Evolutionary conservation across 2,329 filamentous ascomycete genomes (phyloP).

Genomic region (Trichoderma sp.): DNA sequence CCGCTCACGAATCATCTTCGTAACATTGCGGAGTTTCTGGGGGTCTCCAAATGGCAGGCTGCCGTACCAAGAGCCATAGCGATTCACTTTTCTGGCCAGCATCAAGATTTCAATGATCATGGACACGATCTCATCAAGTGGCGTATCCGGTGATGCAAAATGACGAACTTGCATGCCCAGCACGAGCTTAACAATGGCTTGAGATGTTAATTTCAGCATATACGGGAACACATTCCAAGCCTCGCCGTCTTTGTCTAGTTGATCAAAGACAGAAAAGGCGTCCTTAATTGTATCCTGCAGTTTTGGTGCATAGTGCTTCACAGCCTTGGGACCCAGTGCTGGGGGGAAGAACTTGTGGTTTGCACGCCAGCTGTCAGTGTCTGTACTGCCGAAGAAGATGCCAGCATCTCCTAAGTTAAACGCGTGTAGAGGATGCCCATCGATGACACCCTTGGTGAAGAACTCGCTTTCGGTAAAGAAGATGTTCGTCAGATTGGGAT

Average conservation of each 20-base stretch:
- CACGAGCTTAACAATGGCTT: background rate
- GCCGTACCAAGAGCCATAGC: background rate
- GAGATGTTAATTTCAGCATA: background rate
- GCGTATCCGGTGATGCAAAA: background rate
- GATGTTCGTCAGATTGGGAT: slow-evolving; percentile 44
- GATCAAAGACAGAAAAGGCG: background rate
- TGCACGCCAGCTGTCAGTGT: slow-evolving; percentile 47
- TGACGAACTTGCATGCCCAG: background rate
- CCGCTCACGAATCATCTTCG: background rate
- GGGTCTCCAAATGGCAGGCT: background rate
- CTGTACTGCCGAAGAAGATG: slow-evolving; percentile 49
- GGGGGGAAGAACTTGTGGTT: slow-evolving; percentile 63
- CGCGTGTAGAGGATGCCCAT: slow-evolving; percentile 46
- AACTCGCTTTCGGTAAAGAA: slow-evolving; percentile 49
- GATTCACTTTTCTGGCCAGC: background rate
- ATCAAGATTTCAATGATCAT: background rate
- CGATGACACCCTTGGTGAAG: slow-evolving; percentile 52
- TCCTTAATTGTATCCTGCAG: background rate
- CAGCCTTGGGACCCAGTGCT: slow-evolving; percentile 56
- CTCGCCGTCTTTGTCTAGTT: background rate
- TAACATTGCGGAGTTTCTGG: background rate
- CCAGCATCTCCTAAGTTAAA: slow-evolving; percentile 43
- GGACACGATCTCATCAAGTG: background rate
- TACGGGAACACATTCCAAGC: background rate
- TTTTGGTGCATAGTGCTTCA: slow-evolving; percentile 28